Conservation (phyloP, 2,329 filamentous ascomycete species). For the Paecilomyces sp. region DNA sequence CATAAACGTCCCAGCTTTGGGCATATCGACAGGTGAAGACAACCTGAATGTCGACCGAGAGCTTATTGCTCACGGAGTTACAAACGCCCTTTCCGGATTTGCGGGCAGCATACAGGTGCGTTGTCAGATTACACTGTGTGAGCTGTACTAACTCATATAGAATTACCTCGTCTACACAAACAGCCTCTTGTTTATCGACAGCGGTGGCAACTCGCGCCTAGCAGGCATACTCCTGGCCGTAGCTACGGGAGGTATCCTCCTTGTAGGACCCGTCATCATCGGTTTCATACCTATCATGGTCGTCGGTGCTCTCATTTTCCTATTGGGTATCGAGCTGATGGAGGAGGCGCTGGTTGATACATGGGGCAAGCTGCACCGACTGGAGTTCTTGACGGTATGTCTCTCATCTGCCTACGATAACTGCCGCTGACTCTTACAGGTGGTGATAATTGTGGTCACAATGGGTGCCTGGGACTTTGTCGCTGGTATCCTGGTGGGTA, state of each 20-base stretch:
- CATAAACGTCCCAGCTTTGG: constrained; percentile 93
- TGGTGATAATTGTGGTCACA: constrained; percentile 80
- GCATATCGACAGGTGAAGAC: constrained; percentile 84
- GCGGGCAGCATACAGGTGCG: constrained; percentile 70
- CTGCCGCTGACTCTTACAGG: constrained; percentile 32
- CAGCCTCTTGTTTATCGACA: constrained; percentile 91
- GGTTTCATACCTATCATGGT: constrained; percentile 96
- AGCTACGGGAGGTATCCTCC: constrained; percentile 73
- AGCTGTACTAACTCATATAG: constrained; percentile 34
- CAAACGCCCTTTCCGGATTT: constrained; percentile 82
- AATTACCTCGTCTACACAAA: constrained; percentile 99
- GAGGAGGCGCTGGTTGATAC: constrained; percentile 84
- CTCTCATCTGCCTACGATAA: background rate
- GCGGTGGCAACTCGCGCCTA: constrained; percentile 77
- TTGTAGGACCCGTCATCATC: constrained; percentile 79
- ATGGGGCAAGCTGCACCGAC: constrained; percentile 74
- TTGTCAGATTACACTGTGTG: background rate
- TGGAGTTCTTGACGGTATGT: constrained; percentile 79
- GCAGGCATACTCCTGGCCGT: constrained; percentile 79
- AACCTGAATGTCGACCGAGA: constrained; percentile 87
- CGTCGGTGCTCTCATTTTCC: constrained; percentile 89
- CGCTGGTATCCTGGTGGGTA: constrained; percentile 83
- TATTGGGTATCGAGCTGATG: constrained; percentile 86
- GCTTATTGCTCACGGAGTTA: constrained; percentile 84
- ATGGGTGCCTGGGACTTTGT: constrained; percentile 99